Base-by-base conservation (phyloP, 148 eudicot species). In the Beta vulgaris region DNA sequence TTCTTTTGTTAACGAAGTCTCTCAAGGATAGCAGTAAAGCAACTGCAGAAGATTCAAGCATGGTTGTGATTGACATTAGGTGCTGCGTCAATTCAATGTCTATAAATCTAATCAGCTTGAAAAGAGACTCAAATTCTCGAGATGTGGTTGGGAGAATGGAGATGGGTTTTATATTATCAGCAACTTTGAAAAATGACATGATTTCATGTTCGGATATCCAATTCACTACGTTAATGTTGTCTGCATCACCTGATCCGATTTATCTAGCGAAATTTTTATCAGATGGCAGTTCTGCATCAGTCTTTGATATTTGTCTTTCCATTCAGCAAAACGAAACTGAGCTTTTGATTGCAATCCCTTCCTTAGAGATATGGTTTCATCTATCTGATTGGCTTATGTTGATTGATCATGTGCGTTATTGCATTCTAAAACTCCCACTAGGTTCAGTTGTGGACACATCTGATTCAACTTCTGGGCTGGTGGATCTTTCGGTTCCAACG, bases 321-420 rank as follows among this genome's bases (percentile, higher is more conserved):
- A 71, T 79, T 53, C 78, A 80, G 51, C 49, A 61, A 64, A 86
- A 86, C 54, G 81, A 82, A 69, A 69, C 80, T 26, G 74, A 79
- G 79, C 39, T 89, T 78, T 77, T 60, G 77, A 69, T 92, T 65
- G 73, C 80, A 15, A 83, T 92, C 34, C 97, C 99, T 63, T 85
- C 85, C 69, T 35, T 90, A 67, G 85, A 85, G 72, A 76, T 92
- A 72, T 95, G 99, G 99, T 74, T 90, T 73, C 85, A 89, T 83
- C 68, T 84, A 32, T 70, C 36, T 79, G 94, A 95, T 80, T 95
- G 99, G 99, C 59, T 16, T 42, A 68, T 54, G 84, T 66, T 92
- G 35, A 76, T 89, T 66, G 86, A 83, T 73, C 71, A 85, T 63
- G 43, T 89, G 34, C 55, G 39, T 71, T 89, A 82, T 32, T 85